Base-by-base conservation (phyloP, 208 protist genomes). In the Wallacemonas collosoma region DNA sequence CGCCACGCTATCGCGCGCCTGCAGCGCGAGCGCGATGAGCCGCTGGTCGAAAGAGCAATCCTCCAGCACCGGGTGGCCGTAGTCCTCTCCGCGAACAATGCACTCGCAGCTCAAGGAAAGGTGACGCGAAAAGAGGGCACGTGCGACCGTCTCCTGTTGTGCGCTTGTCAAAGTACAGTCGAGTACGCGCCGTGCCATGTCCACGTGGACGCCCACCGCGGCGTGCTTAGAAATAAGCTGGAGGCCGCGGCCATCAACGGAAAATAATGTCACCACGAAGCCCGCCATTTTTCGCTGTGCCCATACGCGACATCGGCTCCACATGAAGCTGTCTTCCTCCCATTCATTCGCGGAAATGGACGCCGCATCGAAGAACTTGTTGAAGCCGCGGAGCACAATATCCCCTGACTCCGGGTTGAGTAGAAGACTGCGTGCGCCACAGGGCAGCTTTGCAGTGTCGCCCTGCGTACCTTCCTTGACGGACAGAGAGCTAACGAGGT, bases 221-320 rank as follows among this genome's bases (percentile, higher is more conserved):
- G 77, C 85, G 73, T 97, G 93, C 64, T 97, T 97, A 41, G 86
- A 87, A 79, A 88, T 84, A 68, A 94, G 45, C 63, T 71, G 48
- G 43, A 97, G 61, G 36, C n/a, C 71, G 12, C 56, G 56, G 14
- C 90, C 93, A 50, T 97, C 90, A 35, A 87, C 70, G 9, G 93
- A 93, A 73, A 91, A 93, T 14, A 94, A 48, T 2, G 85, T 93
- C 40, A 97, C 86, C 40, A 92, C 79, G 60, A 97, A 97, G 6
- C 93, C 93, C 26, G 93, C 93, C 82, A 97, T 85, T 74, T 97
- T 97, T 0, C 93, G 83, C 72, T 88, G 81, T 2, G 86, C 75
- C 80, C 80, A 93, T 38, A 93, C 77, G 44, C 40, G n/a, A 40
- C 81, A 85, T 11, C 48, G 8, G 15, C 53, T 36, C 89, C 88